Evolutionary conservation across 73 alveolate species (phyloP).

Genomic region (Stentor roeselii): DNA sequence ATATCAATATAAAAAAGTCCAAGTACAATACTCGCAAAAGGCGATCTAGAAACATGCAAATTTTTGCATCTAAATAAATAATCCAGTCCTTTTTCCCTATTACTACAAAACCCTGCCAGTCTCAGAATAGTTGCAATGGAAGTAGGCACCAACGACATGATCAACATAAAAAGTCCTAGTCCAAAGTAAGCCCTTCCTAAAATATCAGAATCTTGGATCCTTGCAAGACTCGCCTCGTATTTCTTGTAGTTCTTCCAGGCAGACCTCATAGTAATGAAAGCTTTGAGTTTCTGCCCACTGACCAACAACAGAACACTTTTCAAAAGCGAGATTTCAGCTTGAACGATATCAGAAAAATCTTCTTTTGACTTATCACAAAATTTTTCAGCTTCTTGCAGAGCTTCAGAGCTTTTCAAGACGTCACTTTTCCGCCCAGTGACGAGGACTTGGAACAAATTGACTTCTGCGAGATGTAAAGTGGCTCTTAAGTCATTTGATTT

Average conservation of each 20-base stretch:
- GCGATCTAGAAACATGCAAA: conserved; percentile 26
- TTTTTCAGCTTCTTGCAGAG: conserved; percentile 1
- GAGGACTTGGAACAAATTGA: conserved; percentile 39
- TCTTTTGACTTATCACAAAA: background rate
- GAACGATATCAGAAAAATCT: conserved; percentile 32
- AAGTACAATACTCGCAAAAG: conserved; percentile 45
- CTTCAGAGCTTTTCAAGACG: background rate
- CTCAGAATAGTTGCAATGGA: conserved; percentile 37
- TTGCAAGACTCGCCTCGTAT: conserved; percentile 30
- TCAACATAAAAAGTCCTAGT: conserved; percentile 50
- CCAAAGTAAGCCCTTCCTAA: conserved; percentile 45
- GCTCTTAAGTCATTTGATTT: conserved; percentile 32
- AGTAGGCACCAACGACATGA: conserved; percentile 43
- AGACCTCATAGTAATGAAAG: conserved; percentile 42
- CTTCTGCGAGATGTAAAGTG: conserved; percentile 40
- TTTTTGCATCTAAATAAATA: conserved; percentile 42
- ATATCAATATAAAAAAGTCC: conserved; percentile 50
- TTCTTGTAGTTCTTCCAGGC: conserved; percentile 49
- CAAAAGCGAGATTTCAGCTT: conserved; percentile 38
- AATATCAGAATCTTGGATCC: conserved; percentile 30
- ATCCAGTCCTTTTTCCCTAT: conserved; percentile 42
- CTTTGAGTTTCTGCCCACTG: conserved; percentile 49
- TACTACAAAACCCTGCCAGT: conserved; percentile 50
- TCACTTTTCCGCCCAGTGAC: conserved; percentile 50
- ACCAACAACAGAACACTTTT: conserved; percentile 48